Evolutionary conservation across 106 monocot species (phyloP), one percentile per base, ranked within the genome.

Genomic region (Iris macrosiphon): DNA sequence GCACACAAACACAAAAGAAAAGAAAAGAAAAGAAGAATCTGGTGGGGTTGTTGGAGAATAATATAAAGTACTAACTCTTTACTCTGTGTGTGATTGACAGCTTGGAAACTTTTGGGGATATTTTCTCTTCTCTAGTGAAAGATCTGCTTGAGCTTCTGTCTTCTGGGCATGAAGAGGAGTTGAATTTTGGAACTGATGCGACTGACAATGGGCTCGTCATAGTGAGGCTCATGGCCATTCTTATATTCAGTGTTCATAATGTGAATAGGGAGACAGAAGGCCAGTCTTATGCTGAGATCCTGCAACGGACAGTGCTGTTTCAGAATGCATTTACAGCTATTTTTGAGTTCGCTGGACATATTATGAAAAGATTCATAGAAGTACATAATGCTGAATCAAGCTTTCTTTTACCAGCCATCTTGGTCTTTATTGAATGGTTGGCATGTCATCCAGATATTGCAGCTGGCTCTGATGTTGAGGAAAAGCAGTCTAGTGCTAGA

Each of bases 351-450:
- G 67, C 70, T 20, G 87, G 96, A 37, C 62, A 65, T 56, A 63
- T 98, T 43, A 49, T 98, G 11, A 87, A 75, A 49, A 74, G 90
- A 63, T 90, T 86, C 25, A 22, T 19, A 34, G 71, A 90, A 30
- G 39, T 87, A 15, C 52, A 37, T 58, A 83, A 98, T 72, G 64
- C 58, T 80, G 49, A 79, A 64, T 90, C 90, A 46, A 87, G 90
- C 68, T 83, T 67, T 70, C 70, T 86, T 7, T 62, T 86, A 59
- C 85, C 85, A 47, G 78, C 71, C 41, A 75, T 91, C 64, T 60
- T 91, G 66, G 87, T 98, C 34, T 98, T 86, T 55, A 72, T 82
- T n/a, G 96, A 98, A 59, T 98, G 96, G 96, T 47, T 98, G 50
- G 96, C 96, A 5, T 87, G 77, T 43, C 72, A 83, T 62, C 75